Conservation (phyloP, 176 grass and related monocot species). For the Poa pratensis region DNA sequence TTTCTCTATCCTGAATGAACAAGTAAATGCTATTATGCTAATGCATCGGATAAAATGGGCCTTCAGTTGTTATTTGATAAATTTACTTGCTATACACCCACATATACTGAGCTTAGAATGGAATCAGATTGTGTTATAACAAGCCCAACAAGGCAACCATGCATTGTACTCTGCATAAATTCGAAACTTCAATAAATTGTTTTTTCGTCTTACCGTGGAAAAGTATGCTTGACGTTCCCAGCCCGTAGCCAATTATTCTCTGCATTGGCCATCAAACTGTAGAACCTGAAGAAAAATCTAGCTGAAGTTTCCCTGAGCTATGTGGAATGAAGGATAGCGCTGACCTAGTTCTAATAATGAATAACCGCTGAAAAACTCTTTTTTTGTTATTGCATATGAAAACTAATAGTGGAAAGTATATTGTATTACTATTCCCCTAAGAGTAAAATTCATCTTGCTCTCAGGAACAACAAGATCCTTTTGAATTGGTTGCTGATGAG, state of each 20-base stretch:
- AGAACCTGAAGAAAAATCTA: slow-evolving; percentile 14
- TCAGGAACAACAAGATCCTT: slow-evolving; percentile 75
- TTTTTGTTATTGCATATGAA: neutral
- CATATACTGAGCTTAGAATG: neutral
- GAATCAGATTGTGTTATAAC: neutral
- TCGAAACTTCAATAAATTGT: neutral
- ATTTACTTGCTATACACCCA: neutral
- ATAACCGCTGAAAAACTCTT: neutral
- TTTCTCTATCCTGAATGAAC: neutral
- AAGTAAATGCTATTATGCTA: neutral
- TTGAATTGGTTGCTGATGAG: slow-evolving; percentile 89
- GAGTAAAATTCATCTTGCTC: neutral
- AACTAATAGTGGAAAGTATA: neutral
- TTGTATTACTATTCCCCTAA: neutral
- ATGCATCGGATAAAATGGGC: neutral
- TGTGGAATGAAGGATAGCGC: neutral
- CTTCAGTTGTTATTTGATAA: neutral
- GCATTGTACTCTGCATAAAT: slow-evolving; percentile 4
- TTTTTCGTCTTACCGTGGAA: neutral
- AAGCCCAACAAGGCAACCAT: neutral
- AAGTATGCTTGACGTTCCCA: neutral
- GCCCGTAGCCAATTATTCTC: neutral
- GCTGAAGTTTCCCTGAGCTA: neutral
- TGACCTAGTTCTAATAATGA: neutral
- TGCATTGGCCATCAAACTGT: neutral